phyloP scores from a whole-genome alignment of 139 green algal genomes.

The Dunaliella primolecta region DNA sequence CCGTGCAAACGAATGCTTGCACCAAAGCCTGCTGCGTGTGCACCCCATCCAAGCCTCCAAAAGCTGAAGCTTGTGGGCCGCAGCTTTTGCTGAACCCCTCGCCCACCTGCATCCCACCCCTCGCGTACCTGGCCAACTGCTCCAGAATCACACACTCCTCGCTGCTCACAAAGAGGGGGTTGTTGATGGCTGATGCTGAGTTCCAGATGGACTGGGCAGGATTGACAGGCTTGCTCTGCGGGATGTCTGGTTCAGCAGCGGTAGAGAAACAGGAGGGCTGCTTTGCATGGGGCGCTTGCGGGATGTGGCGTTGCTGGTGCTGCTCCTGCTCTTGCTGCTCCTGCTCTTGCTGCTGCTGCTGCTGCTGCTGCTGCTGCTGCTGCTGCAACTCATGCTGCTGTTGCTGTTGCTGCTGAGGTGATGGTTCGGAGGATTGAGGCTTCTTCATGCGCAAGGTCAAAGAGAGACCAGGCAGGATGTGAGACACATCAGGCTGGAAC shows the following conservation, averaged over 20 bases:
- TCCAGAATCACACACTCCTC: not conserved
- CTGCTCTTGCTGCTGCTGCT: not conserved
- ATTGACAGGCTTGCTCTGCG: too few species aligned
- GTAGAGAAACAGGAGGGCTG: too few species aligned
- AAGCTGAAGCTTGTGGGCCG: not conserved
- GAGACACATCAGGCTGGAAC: slow-evolving; percentile 28
- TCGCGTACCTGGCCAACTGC: not conserved
- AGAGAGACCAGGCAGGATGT: slow-evolving; percentile 23
- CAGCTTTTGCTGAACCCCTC: not conserved
- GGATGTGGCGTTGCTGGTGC: too few species aligned
- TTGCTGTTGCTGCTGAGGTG: not conserved
- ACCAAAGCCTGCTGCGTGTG: not conserved
- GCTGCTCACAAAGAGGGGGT: not conserved
- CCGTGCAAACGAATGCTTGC: not conserved
- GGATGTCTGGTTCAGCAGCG: too few species aligned
- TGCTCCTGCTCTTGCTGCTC: not conserved
- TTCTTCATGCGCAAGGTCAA: slow-evolving; percentile 19
- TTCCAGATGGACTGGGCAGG: not conserved
- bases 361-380: not conserved
- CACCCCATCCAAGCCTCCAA: not conserved
- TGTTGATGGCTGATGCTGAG: not conserved
- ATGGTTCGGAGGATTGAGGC: not conserved
- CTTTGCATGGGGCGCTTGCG: too few species aligned
- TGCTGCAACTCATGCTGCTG: not conserved
- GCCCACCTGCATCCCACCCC: not conserved